phyloP scores from a whole-genome alignment of 1,139 yeast species.

The Sugiyamaella paludigena region DNA sequence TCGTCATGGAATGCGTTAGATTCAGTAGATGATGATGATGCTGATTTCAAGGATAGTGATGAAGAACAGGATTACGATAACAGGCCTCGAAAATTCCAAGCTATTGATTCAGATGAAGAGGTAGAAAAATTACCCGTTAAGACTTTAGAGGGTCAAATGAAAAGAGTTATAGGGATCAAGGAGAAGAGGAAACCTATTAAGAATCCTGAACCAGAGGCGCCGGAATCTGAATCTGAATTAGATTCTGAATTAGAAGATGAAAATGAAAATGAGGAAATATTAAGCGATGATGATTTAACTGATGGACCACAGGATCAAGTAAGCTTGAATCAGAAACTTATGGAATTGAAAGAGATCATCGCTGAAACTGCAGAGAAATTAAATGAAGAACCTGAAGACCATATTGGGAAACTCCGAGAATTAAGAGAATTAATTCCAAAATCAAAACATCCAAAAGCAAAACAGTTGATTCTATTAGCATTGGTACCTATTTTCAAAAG shows the following conservation, averaged over 20 bases:
- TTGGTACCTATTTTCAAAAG: constrained; percentile 81
- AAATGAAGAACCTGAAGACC: constrained; percentile 89
- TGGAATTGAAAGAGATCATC: constrained; percentile 72
- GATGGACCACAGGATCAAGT: no score
- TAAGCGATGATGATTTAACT: constrained; percentile 31
- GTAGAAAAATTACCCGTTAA: constrained; percentile 84
- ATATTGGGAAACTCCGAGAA: constrained; percentile 62
- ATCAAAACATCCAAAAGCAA: constrained; percentile 63
- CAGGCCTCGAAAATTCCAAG: constrained; percentile 31
- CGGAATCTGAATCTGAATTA: constrained; percentile 28
- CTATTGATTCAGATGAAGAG: constrained; percentile 43
- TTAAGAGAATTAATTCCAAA: constrained; percentile 64
- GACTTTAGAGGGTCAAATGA: constrained; percentile 63
- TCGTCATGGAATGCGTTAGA: constrained; percentile 27
- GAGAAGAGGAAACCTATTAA: constrained; percentile 12
- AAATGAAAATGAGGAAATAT: constrained; percentile 19
- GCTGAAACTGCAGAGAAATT: constrained; percentile 77
- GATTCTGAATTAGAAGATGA: constrained; percentile 31
- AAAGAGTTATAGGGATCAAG: constrained; percentile 49
- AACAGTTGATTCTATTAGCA: constrained; percentile 73
- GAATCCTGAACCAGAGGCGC: constrained; percentile 21
- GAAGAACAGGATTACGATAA: constrained; percentile 38
- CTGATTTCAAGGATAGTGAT: constrained; percentile 29
- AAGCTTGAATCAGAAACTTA: constrained; percentile 48
- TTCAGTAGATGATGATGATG: constrained; percentile 32